A percentile compares a stretch with the other conserved stretches of the same genome.
phyloP scores from a whole-genome alignment of 257 asterid species.

The Voacanga thouarsii region DNA sequence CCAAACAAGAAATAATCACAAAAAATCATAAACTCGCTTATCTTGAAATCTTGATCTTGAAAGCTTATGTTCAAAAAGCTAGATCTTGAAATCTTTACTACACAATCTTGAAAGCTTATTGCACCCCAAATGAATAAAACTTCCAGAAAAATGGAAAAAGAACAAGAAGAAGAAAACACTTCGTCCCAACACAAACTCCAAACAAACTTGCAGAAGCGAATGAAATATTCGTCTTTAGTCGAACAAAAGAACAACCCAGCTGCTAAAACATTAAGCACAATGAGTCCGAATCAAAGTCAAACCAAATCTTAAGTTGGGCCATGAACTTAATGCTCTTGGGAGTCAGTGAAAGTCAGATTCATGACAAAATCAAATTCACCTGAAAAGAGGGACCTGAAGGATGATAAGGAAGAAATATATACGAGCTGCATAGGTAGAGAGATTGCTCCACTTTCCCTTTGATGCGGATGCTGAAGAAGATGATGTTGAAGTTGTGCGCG shows the following conservation, averaged over 20 bases:
- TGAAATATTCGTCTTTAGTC: background rate
- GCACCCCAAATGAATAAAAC: background rate
- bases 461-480: slow-evolving; percentile 22
- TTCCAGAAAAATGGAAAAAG: background rate
- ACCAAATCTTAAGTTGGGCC: background rate
- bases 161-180: background rate
- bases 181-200: background rate
- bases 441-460: slow-evolving; percentile 61
- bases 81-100: background rate
- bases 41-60: background rate
- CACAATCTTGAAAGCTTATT: background rate
- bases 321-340: background rate
- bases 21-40: background rate
- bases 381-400: slow-evolving; percentile 92
- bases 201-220: background rate
- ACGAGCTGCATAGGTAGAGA: slow-evolving; percentile 64
- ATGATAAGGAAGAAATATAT: slow-evolving; percentile 55
- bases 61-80: background rate
- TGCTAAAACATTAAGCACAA: background rate
- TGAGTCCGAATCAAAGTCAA: background rate
- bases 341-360: background rate
- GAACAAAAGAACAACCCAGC: slow-evolving; percentile 5
- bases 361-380: slow-evolving; percentile 35
- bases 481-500: slow-evolving; percentile 9
- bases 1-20: background rate